A percentile compares a stretch with the other conserved stretches of the same genome.
phyloP scores from a whole-genome alignment of 1,284 basidiomycete genomes.

The Sutorius eximius region DNA sequence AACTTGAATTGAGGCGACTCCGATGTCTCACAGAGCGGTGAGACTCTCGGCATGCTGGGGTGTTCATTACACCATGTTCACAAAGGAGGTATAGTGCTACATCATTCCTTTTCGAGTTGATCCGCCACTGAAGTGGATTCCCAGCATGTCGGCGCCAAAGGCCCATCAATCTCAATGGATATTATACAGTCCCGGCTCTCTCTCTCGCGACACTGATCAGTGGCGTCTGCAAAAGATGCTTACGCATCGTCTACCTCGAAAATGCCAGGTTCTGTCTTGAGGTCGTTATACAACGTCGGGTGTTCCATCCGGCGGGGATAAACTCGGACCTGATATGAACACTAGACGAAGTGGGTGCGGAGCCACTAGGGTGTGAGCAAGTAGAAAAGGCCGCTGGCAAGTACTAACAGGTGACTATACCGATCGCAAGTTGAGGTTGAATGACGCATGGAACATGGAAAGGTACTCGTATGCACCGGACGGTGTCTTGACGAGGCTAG shows the following conservation, averaged over 20 bases:
- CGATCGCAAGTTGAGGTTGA: too few relatives aligned
- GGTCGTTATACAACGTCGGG: background rate
- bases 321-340: too few relatives aligned
- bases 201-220: background rate
- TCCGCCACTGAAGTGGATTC: background rate
- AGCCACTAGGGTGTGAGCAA: too few relatives aligned
- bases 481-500: too few relatives aligned
- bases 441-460: too few relatives aligned
- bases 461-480: too few relatives aligned
- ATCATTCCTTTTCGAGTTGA: background rate
- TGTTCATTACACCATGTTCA: background rate
- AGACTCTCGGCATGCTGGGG: background rate
- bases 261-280: background rate
- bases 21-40: background rate
- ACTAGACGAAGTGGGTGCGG: too few relatives aligned
- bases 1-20: background rate
- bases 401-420: too few relatives aligned
- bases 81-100: background rate
- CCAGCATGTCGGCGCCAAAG: background rate
- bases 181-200: background rate
- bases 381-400: too few relatives aligned
- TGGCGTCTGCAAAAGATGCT: background rate
- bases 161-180: background rate
- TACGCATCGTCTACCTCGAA: background rate
- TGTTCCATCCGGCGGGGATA: background rate